Evolutionary conservation across 176 grass and related monocot genomes (phyloP).

Genomic region (Urochloa ruziziensis): DNA sequence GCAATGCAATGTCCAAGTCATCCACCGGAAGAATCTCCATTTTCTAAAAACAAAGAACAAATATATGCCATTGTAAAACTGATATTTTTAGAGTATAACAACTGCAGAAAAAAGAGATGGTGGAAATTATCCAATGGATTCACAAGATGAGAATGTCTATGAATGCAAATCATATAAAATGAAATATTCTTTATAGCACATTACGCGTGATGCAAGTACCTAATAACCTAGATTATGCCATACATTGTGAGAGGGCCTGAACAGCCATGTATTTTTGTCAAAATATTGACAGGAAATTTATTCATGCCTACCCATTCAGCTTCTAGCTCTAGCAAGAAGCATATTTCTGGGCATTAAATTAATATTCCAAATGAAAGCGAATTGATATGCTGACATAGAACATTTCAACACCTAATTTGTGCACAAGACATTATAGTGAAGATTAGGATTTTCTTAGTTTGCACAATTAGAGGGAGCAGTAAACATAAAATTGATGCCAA

Average conservation of each 20-base stretch:
- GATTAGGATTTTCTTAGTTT: neutral
- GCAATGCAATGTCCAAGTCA: constrained; percentile 96
- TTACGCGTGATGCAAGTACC: no score
- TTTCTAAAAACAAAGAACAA: constrained; percentile 58
- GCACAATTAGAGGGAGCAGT: neutral
- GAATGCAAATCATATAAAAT: neutral
- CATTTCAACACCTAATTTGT: neutral
- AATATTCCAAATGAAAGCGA: neutral
- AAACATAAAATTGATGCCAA: constrained; percentile 24
- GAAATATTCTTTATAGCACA: constrained; percentile 9
- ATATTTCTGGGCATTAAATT: constrained; percentile 4
- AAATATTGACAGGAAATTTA: neutral
- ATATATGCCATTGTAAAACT: neutral
- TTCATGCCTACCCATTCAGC: neutral
- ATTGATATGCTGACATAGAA: neutral
- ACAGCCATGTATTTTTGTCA: no score
- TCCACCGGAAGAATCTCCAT: constrained; percentile 99
- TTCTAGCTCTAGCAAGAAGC: constrained; percentile 18
- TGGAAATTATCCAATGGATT: constrained; percentile 4
- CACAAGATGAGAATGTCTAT: neutral
- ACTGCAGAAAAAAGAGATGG: neutral
- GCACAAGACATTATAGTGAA: neutral
- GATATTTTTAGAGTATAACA: neutral
- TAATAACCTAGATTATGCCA: no score
- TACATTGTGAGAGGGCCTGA: no score